Percentiles rank a stretch among this genome's conserved stretches.
These are phyloP conservation scores for Penicillium atrosanguineum DNA, from an alignment of 495 filamentous ascomycete species.

Conservation along the genomic window DNA sequence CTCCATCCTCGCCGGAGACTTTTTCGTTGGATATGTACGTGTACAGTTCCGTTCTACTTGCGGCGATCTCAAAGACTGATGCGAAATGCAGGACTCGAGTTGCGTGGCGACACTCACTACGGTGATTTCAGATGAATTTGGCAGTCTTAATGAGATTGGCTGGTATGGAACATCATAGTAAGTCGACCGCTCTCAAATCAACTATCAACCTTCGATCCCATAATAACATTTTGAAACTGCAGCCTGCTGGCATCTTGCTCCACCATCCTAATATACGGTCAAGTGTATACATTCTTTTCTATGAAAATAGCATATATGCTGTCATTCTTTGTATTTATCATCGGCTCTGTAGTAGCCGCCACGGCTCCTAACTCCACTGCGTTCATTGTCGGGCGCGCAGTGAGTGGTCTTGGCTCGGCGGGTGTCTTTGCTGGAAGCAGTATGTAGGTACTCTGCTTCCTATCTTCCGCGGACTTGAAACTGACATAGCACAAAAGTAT, in stretches of 20 bases:
- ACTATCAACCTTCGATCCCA: background rate
- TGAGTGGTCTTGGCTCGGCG: constrained; percentile 16
- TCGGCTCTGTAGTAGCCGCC: constrained; percentile 9
- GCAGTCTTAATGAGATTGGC: constrained; percentile 9
- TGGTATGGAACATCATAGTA: constrained; percentile 15
- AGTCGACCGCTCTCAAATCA: background rate
- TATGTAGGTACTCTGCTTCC: constrained; percentile 5
- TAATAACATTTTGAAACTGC: background rate
- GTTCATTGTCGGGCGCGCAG: constrained; percentile 13
- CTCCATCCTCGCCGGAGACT: constrained; percentile 2
- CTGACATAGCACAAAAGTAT: too few species aligned
- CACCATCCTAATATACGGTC: constrained; percentile 7
- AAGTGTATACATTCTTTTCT: constrained; percentile 9
- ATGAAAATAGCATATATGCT: constrained; percentile 10
- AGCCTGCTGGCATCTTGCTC: constrained; percentile 10
- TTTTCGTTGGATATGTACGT: constrained; percentile 13
- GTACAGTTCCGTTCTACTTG: background rate
- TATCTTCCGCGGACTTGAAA: too few species aligned
- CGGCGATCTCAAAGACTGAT: background rate
- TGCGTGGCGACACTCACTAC: constrained; percentile 8
- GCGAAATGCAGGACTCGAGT: constrained; percentile 2
- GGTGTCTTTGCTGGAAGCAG: constrained; percentile 8
- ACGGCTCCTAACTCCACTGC: constrained; percentile 7
- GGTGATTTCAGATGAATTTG: constrained; percentile 9
- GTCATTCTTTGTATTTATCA: constrained; percentile 10